Evolutionary conservation across 805 yeast species (phyloP).

Genomic region (Kuraishia piskuri): DNA sequence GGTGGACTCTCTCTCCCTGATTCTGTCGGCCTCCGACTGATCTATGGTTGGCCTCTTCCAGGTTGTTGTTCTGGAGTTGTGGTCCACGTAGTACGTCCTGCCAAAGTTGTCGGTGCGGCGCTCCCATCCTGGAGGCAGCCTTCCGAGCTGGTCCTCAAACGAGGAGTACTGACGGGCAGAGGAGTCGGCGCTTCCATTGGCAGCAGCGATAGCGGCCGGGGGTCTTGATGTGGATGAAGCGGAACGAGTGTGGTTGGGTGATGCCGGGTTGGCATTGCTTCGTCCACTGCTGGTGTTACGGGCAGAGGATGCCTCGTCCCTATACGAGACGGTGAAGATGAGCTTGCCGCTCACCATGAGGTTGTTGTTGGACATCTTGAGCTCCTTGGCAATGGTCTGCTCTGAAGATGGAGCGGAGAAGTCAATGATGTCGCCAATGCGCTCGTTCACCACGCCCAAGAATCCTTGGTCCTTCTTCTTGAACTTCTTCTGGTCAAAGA

Average conservation of each 20-base stretch:
- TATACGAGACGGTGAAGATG: slow-evolving; percentile 62
- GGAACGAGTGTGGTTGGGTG: neutral
- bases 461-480: slow-evolving; percentile 98
- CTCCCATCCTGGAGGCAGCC: slow-evolving; percentile 99
- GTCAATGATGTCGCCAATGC: slow-evolving; percentile 84
- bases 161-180: slow-evolving; percentile 66
- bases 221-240: neutral
- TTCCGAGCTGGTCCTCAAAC: slow-evolving; percentile 94
- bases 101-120: slow-evolving; percentile 96
- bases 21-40: slow-evolving; percentile 64
- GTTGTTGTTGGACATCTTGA: slow-evolving; percentile 86
- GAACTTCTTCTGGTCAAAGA: slow-evolving; percentile 94
- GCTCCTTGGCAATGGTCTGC: slow-evolving; percentile 88
- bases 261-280: neutral
- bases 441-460: slow-evolving; percentile 87
- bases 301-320: neutral
- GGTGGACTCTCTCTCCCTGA: slow-evolving; percentile 49
- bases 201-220: neutral
- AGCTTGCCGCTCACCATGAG: slow-evolving; percentile 90
- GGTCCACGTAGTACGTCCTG: slow-evolving; percentile 96
- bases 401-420: slow-evolving; percentile 39
- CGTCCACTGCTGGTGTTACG: neutral
- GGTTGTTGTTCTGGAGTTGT: slow-evolving; percentile 95
- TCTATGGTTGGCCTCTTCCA: slow-evolving; percentile 94
- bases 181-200: slow-evolving; percentile 10